Conservation (phyloP, 1,284 basidiomycete species). For the Porogramme epimiltina region DNA sequence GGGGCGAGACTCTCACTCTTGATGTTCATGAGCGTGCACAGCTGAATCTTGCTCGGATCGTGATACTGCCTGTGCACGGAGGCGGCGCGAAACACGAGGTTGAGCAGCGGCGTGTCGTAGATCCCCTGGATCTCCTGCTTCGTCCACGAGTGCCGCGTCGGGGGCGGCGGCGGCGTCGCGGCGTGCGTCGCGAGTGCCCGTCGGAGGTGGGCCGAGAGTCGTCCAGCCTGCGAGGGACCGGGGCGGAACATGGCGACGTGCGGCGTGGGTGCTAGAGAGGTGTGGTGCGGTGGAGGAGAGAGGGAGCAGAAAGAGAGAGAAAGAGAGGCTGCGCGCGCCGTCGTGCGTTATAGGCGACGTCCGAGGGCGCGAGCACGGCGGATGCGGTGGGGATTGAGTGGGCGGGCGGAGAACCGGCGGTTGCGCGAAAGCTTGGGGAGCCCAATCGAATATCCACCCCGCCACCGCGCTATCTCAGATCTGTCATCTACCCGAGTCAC, state of each 20-base stretch:
- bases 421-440: slow-evolving; percentile 18
- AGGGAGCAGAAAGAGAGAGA: not conserved
- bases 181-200: slow-evolving; percentile 68
- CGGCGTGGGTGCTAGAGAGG: no score
- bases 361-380: not conserved
- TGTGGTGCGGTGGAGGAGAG: slow-evolving; percentile 2
- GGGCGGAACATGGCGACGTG: slow-evolving; percentile 34
- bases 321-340: not conserved
- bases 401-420: slow-evolving; percentile 14
- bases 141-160: slow-evolving; percentile 60
- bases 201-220: slow-evolving; percentile 28
- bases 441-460: slow-evolving; percentile 6
- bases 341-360: slow-evolving; percentile 2
- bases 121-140: slow-evolving; percentile 75
- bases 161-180: slow-evolving; percentile 29
- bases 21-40: slow-evolving; percentile 99
- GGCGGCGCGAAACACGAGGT: slow-evolving; percentile 85
- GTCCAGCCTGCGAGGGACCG: slow-evolving; percentile 16
- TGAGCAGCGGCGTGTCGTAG: slow-evolving; percentile 81
- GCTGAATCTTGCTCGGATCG: slow-evolving; percentile 88
- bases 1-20: slow-evolving; percentile 76
- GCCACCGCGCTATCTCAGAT: slow-evolving; percentile 13
- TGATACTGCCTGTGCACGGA: slow-evolving; percentile 86
- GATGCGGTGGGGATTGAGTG: slow-evolving; percentile 29
- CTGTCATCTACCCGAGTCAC: slow-evolving; percentile 5